phyloP scores from a whole-genome alignment of 2,329 filamentous ascomycete genomes.

The Botrytis pseudocinerea region DNA sequence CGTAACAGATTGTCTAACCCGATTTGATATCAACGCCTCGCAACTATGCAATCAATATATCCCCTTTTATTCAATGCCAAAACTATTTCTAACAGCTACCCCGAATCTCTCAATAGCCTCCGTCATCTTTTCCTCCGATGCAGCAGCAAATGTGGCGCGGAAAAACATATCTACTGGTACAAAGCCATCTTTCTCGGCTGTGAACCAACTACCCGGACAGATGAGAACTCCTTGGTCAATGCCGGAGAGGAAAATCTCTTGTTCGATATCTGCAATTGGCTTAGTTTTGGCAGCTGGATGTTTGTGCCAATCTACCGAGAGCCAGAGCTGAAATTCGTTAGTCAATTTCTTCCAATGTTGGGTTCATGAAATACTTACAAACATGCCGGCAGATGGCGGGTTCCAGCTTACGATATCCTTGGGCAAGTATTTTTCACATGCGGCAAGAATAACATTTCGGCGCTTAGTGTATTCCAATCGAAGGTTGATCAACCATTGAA shows the following conservation, averaged over 20 bases:
- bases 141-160: slow-evolving; percentile 85
- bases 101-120: slow-evolving; percentile 76
- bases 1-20: slow-evolving; percentile 16
- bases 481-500: slow-evolving; percentile 85
- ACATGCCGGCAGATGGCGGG: slow-evolving; percentile 87
- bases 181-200: slow-evolving; percentile 63
- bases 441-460: slow-evolving; percentile 72
- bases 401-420: slow-evolving; percentile 74
- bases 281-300: slow-evolving; percentile 61
- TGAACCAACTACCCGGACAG: slow-evolving; percentile 89
- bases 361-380: slow-evolving; percentile 16
- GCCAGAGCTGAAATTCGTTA: slow-evolving; percentile 60
- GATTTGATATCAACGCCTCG: slow-evolving; percentile 8
- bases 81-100: slow-evolving; percentile 65
- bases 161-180: slow-evolving; percentile 66
- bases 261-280: slow-evolving; percentile 69
- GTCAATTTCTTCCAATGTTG: not conserved
- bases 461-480: slow-evolving; percentile 78
- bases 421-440: slow-evolving; percentile 78
- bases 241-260: slow-evolving; percentile 78
- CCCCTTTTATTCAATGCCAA: slow-evolving; percentile 42
- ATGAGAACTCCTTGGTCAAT: slow-evolving; percentile 78
- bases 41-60: slow-evolving; percentile 5
- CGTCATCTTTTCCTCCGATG: slow-evolving; percentile 67
- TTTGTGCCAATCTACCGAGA: slow-evolving; percentile 64